Percentiles rank a stretch among this genome's conserved stretches.
These are phyloP conservation scores for Barnettozyma californica DNA, from an alignment of 805 yeast species.

Conservation along the genomic window DNA sequence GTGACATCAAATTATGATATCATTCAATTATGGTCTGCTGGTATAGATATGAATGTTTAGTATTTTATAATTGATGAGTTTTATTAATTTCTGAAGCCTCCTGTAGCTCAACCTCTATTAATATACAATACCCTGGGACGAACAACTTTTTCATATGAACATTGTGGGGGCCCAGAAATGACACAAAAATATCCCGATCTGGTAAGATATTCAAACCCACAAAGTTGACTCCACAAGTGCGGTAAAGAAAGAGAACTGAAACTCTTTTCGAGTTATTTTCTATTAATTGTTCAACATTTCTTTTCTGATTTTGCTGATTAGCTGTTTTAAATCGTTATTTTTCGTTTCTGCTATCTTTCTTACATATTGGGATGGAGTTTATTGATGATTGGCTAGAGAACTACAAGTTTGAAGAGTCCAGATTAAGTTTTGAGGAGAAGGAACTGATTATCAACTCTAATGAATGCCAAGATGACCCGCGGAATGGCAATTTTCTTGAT, in stretches of 20 bases:
- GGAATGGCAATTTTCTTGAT: background rate
- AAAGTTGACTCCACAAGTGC: background rate
- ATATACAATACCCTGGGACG: too few relatives aligned
- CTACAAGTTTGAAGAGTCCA: conserved; percentile 1
- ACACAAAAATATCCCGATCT: background rate
- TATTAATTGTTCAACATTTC: background rate
- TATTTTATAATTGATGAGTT: background rate
- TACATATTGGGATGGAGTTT: conserved; percentile 1
- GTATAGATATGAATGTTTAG: background rate
- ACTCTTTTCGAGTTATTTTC: background rate
- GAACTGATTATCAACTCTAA: conserved; percentile 1
- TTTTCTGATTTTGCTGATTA: background rate
- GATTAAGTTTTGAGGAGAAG: conserved; percentile 3
- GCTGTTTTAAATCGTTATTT: background rate
- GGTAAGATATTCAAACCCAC: background rate
- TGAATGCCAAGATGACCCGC: background rate
- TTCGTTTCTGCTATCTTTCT: background rate
- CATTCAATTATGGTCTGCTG: background rate
- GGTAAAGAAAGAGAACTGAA: background rate
- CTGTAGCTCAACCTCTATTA: too few relatives aligned
- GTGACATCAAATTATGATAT: conserved; percentile 20
- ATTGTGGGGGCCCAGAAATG: background rate
- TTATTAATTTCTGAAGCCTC: too few relatives aligned
- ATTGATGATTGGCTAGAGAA: conserved; percentile 13
- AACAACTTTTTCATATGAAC: too few relatives aligned